A percentile compares a stretch with the other conserved stretches of the same genome.
Conservation (phyloP, 2,329 filamentous ascomycete species). For the Bipolaris victoriae region DNA sequence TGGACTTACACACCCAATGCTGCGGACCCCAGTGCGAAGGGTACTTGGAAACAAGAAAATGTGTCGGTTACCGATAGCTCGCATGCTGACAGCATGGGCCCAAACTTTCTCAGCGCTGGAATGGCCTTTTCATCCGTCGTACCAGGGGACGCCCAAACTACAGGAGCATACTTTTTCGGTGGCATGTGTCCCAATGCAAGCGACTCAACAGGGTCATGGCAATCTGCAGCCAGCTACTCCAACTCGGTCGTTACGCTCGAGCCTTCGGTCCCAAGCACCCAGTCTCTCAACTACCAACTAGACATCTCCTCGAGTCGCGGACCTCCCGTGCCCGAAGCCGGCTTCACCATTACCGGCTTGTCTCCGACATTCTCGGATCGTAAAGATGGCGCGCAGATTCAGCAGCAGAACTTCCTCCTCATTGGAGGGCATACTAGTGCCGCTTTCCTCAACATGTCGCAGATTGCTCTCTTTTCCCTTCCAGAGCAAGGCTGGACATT, state of each 20-base stretch:
- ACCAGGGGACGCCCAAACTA: constrained; percentile 59
- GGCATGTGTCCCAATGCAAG: constrained; percentile 76
- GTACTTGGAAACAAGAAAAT: constrained; percentile 61
- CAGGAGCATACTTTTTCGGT: constrained; percentile 76
- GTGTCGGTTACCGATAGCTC: constrained; percentile 44
- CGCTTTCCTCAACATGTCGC: constrained; percentile 94
- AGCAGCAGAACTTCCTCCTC: constrained; percentile 79
- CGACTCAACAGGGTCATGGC: constrained; percentile 61
- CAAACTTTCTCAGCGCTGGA: constrained; percentile 65
- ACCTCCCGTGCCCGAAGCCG: constrained; percentile 79
- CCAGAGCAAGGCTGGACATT: constrained; percentile 89
- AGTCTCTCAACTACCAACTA: constrained; percentile 53
- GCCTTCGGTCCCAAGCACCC: constrained; percentile 50
- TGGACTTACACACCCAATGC: constrained; percentile 69
- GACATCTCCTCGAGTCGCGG: constrained; percentile 61
- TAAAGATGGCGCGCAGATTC: constrained; percentile 66
- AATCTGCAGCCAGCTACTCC: constrained; percentile 75
- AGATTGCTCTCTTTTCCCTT: constrained; percentile 83
- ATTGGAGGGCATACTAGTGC: constrained; percentile 82
- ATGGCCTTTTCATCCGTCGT: constrained; percentile 72
- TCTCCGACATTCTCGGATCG: constrained; percentile 72
- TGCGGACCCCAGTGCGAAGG: constrained; percentile 54
- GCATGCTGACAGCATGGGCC: constrained; percentile 49
- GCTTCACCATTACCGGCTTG: constrained; percentile 81
- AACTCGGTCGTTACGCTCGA: constrained; percentile 76